phyloP scores from a whole-genome alignment of 805 yeast species.

The Ogataea thermomethanolica region DNA sequence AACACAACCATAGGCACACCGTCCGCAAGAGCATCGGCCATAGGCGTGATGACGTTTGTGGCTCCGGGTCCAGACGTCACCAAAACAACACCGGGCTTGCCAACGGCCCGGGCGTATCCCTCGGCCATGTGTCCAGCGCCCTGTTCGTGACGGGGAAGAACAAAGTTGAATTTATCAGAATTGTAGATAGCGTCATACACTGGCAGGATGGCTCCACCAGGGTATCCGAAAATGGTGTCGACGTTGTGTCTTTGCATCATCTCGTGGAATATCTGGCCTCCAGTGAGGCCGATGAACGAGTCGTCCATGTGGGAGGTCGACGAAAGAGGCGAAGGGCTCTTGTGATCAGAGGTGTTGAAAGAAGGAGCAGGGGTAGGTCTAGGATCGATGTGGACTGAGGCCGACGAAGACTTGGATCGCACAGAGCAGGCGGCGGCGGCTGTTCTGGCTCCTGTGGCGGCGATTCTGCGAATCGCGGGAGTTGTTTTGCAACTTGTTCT shows the following conservation, averaged over 20 bases:
- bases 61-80: slow-evolving; percentile 99
- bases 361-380: slow-evolving; percentile 46
- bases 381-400: slow-evolving; percentile 18
- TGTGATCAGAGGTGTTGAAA: slow-evolving; percentile 37
- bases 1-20: slow-evolving; percentile 97
- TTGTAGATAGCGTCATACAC: slow-evolving; percentile 96
- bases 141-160: slow-evolving; percentile 95
- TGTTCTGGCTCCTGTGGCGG: slow-evolving; percentile 6
- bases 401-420: slow-evolving; percentile 23
- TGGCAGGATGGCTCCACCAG: slow-evolving; percentile 98
- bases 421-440: slow-evolving; percentile 4
- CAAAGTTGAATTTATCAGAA: slow-evolving; percentile 83
- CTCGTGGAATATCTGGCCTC: slow-evolving; percentile 97
- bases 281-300: slow-evolving; percentile 92
- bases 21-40: slow-evolving; percentile 96
- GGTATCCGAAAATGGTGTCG: slow-evolving; percentile 94
- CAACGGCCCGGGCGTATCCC: slow-evolving; percentile 93
- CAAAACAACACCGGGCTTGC: slow-evolving; percentile 95
- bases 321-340: slow-evolving; percentile 20
- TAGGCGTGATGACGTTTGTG: slow-evolving; percentile 95
- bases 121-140: slow-evolving; percentile 99
- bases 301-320: slow-evolving; percentile 53
- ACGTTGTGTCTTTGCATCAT: slow-evolving; percentile 97
- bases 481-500: slow-evolving; percentile 7
- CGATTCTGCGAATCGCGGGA: slow-evolving; percentile 8